phyloP scores from a whole-genome alignment of 1,284 basidiomycete species.

The Cutaneotrichosporon dermatis region DNA sequence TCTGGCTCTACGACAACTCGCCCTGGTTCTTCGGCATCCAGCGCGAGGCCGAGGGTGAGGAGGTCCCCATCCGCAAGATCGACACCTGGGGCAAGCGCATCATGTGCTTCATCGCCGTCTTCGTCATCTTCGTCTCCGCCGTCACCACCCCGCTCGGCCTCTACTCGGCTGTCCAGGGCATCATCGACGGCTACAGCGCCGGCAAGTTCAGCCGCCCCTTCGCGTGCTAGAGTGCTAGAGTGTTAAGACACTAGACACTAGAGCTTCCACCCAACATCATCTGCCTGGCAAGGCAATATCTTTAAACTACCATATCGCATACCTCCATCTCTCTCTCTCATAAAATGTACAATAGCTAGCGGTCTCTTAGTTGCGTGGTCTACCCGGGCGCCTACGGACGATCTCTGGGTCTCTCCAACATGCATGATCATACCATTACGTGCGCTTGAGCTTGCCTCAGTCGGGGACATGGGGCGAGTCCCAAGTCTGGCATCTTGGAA shows the following conservation, averaged over 20 bases:
- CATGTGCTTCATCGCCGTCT: constrained; percentile 19
- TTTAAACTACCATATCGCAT: no score
- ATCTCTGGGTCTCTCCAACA: no score
- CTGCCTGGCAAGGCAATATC: no score
- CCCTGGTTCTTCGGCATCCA: constrained; percentile 24
- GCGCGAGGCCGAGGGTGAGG: constrained; percentile 8
- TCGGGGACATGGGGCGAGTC: no score
- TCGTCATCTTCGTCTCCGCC: constrained; percentile 25
- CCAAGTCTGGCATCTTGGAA: no score
- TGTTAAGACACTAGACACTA: not conserved
- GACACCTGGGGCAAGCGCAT: constrained; percentile 20
- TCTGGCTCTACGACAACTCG: constrained; percentile 37
- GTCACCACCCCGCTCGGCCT: constrained; percentile 42
- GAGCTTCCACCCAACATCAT: no score
- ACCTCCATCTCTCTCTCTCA: no score
- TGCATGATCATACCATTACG: no score
- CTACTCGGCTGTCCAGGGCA: constrained; percentile 38
- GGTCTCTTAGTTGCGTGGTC: no score
- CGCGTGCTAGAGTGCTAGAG: constrained; percentile 27
- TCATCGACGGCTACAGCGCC: constrained; percentile 35
- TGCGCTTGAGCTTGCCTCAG: no score
- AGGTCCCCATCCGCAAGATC: constrained; percentile 6
- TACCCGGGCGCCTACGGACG: no score
- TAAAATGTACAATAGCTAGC: no score
- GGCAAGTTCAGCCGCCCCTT: constrained; percentile 40